These are phyloP conservation scores for Ustilago cynodontis DNA, from an alignment of 1,284 basidiomycete species.

Conservation along the genomic window DNA sequence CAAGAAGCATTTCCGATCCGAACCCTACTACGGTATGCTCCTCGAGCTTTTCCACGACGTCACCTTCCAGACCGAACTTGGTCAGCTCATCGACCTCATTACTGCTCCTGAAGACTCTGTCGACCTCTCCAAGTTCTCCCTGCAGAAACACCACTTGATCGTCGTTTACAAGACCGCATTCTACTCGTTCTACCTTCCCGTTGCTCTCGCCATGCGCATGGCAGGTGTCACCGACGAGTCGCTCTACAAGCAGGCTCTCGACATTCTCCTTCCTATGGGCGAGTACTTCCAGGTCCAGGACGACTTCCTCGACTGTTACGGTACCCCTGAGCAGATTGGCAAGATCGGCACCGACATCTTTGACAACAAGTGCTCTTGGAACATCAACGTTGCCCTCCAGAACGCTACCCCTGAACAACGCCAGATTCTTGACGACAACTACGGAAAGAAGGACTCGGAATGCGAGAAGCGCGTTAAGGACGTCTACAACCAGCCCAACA, in stretches of 20 bases:
- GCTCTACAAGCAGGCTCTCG: slow-evolving; percentile 83
- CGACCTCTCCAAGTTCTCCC: slow-evolving; percentile 87
- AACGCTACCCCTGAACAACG: slow-evolving; percentile 77
- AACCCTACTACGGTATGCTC: slow-evolving; percentile 87
- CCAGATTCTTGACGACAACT: slow-evolving; percentile 78
- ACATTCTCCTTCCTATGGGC: slow-evolving; percentile 90
- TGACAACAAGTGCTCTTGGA: slow-evolving; percentile 99
- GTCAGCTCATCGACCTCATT: slow-evolving; percentile 94
- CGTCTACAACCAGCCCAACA: slow-evolving; percentile 80
- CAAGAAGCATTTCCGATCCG: slow-evolving; percentile 86
- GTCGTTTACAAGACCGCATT: slow-evolving; percentile 98
- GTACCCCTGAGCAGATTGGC: slow-evolving; percentile 89
- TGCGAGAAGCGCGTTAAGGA: slow-evolving; percentile 80
- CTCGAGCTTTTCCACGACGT: slow-evolving; percentile 92
- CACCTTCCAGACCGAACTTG: slow-evolving; percentile 94
- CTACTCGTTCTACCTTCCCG: slow-evolving; percentile 99
- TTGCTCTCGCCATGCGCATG: slow-evolving; percentile 89
- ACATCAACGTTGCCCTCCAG: slow-evolving; percentile 87
- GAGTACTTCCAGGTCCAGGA: slow-evolving; percentile 99
- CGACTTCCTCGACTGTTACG: slow-evolving; percentile 94
- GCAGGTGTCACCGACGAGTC: slow-evolving; percentile 78
- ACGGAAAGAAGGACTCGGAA: slow-evolving; percentile 83
- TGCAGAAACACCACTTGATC: slow-evolving; percentile 88
- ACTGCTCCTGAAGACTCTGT: slow-evolving; percentile 92
- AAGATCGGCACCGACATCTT: slow-evolving; percentile 98